phyloP scores from a whole-genome alignment of 345 rosid genomes.

The Laguncularia racemosa region DNA sequence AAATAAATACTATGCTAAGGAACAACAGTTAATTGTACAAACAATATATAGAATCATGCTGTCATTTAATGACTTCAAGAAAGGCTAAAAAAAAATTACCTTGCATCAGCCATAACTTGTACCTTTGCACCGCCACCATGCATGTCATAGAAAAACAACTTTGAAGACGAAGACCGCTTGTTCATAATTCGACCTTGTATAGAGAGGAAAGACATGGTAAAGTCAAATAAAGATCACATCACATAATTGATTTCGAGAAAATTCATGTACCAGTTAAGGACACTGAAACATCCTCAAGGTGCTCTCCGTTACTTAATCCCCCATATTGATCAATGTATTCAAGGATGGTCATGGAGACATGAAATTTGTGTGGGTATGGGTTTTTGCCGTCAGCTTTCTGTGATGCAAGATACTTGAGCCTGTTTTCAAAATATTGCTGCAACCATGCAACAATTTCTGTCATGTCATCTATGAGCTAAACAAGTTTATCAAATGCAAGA shows the following conservation, averaged over 20 bases:
- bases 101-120: conserved; percentile 94
- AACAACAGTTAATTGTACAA: too few species aligned
- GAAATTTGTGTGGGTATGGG: conserved; percentile 87
- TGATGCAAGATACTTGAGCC: conserved; percentile 56
- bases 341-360: conserved; percentile 42
- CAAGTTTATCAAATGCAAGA: background rate
- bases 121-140: conserved; percentile 69
- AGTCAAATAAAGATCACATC: background rate
- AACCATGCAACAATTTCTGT: background rate
- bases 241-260: background rate
- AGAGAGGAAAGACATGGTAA: conserved; percentile 4
- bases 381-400: conserved; percentile 66
- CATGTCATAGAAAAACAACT: conserved; percentile 86
- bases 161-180: conserved; percentile 80
- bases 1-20: too few species aligned
- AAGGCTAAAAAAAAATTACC: conserved; percentile 27
- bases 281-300: conserved; percentile 45
- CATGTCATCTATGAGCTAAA: too few species aligned
- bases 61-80: too few species aligned
- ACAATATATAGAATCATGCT: too few species aligned
- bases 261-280: conserved; percentile 61
- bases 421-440: conserved; percentile 90
- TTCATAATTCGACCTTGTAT: conserved; percentile 81
- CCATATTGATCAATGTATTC: conserved; percentile 59
- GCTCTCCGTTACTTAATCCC: conserved; percentile 57